These are phyloP conservation scores for Xylaria sp. DNA, from an alignment of 2,329 filamentous ascomycete genomes.

Conservation along the genomic window DNA sequence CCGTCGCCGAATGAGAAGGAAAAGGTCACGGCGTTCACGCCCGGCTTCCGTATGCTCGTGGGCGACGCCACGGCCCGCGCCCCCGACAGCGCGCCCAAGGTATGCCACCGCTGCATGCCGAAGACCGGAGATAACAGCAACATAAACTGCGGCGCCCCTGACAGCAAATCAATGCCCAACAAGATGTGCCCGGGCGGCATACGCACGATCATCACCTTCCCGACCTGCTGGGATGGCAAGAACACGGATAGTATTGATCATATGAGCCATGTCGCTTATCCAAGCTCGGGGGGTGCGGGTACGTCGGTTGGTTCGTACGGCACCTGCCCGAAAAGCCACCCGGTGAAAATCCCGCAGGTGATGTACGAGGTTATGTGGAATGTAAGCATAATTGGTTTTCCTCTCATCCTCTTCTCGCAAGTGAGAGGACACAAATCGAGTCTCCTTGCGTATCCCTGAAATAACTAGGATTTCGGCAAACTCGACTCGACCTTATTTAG, in stretches of 20 bases:
- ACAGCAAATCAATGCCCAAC: constrained; percentile 56
- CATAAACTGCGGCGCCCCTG: constrained; percentile 45
- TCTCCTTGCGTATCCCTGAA: not conserved
- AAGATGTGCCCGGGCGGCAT: constrained; percentile 55
- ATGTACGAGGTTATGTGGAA: constrained; percentile 60
- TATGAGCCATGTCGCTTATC: constrained; percentile 58
- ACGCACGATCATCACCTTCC: constrained; percentile 59
- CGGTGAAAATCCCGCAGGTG: constrained; percentile 61
- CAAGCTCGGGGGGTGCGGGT: constrained; percentile 38
- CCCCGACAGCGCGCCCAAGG: constrained; percentile 35
- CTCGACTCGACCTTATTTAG: not conserved
- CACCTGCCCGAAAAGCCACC: constrained; percentile 55
- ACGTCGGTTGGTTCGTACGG: constrained; percentile 45
- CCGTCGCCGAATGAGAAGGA: constrained; percentile 37
- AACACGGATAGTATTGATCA: constrained; percentile 55
- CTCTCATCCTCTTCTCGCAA: not conserved
- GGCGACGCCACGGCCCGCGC: constrained; percentile 44
- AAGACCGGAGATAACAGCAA: constrained; percentile 34
- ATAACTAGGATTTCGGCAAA: not conserved
- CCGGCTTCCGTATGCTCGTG: constrained; percentile 54
- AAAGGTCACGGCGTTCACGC: constrained; percentile 50
- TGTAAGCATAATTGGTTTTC: constrained; percentile 31
- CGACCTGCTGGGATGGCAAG: constrained; percentile 60
- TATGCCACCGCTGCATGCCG: constrained; percentile 47
- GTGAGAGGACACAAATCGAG: not conserved